Conservation (phyloP, 192 early-diverging fungal species). For the Coemansia interrupta region DNA sequence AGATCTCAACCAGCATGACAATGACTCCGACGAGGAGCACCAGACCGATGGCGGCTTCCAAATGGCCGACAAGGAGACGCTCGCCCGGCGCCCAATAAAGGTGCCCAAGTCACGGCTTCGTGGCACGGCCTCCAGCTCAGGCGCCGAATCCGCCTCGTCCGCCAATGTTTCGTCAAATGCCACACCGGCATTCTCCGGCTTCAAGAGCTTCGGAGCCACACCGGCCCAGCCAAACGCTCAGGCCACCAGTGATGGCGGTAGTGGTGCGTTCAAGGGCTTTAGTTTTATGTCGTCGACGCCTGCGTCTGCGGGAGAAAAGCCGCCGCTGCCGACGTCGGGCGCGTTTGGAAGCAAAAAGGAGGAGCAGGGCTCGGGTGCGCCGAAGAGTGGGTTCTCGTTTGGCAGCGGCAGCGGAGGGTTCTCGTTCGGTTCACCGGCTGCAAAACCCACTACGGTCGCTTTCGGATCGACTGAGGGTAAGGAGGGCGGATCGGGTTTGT, state of each 20-base stretch:
- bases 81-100: conserved; percentile 40
- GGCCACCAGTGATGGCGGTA: background rate
- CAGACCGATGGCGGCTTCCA: conserved; percentile 16
- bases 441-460: background rate
- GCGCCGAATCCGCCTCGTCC: conserved; percentile 5
- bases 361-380: background rate
- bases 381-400: background rate
- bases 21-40: conserved; percentile 23
- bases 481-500: conserved; percentile 5
- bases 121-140: background rate
- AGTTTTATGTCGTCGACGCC: conserved; percentile 31
- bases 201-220: conserved; percentile 30
- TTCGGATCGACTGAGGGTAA: conserved; percentile 5
- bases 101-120: conserved; percentile 49
- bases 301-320: conserved; percentile 3
- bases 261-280: conserved; percentile 32
- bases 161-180: background rate
- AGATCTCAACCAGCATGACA: conserved; percentile 51
- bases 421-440: conserved; percentile 15
- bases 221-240: background rate
- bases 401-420: conserved; percentile 3
- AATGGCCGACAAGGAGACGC: conserved; percentile 18
- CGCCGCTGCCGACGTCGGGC: background rate
- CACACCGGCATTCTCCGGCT: conserved; percentile 19
- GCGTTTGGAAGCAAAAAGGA: conserved; percentile 8